Percentiles rank a stretch among this genome's conserved stretches.
phyloP scores from a whole-genome alignment of 176 grass and related monocot species.

The Tillandsia leiboldiana region DNA sequence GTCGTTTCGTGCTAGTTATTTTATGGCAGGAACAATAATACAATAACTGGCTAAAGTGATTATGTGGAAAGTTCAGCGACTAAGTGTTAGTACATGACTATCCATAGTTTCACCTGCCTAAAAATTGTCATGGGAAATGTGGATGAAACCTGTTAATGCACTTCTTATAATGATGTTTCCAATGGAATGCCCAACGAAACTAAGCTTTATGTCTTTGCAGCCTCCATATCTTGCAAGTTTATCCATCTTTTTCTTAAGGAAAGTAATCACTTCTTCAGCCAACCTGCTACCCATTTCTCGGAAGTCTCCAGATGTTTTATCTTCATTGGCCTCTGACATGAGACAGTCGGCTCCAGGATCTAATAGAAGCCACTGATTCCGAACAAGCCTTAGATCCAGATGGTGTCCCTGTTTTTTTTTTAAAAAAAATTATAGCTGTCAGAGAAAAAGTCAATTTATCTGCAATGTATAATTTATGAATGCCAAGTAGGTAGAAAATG shows the following conservation, averaged over 20 bases:
- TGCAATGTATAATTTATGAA: neutral
- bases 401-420: conserved; percentile 56
- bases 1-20: too few relatives aligned
- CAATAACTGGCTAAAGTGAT: too few relatives aligned
- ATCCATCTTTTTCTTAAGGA: conserved; percentile 59
- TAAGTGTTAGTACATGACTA: too few relatives aligned
- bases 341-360: conserved; percentile 89
- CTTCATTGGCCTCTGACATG: conserved; percentile 79
- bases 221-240: conserved; percentile 51
- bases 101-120: neutral
- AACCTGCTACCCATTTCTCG: conserved; percentile 85
- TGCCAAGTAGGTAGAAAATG: too few relatives aligned
- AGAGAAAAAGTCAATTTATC: conserved; percentile 7
- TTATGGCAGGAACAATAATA: too few relatives aligned
- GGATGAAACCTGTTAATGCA: conserved; percentile 57
- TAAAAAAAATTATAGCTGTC: neutral
- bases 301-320: conserved; percentile 78
- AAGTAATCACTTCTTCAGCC: conserved; percentile 54
- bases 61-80: too few relatives aligned
- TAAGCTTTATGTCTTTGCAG: conserved; percentile 67
- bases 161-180: conserved; percentile 87
- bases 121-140: conserved; percentile 1
- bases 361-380: conserved; percentile 81
- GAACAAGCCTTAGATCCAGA: conserved; percentile 75
- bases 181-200: conserved; percentile 94